A percentile compares a stretch with the other conserved stretches of the same genome.
Conservation (phyloP, 148 eudicot species). For the Selenicereus undatus region DNA sequence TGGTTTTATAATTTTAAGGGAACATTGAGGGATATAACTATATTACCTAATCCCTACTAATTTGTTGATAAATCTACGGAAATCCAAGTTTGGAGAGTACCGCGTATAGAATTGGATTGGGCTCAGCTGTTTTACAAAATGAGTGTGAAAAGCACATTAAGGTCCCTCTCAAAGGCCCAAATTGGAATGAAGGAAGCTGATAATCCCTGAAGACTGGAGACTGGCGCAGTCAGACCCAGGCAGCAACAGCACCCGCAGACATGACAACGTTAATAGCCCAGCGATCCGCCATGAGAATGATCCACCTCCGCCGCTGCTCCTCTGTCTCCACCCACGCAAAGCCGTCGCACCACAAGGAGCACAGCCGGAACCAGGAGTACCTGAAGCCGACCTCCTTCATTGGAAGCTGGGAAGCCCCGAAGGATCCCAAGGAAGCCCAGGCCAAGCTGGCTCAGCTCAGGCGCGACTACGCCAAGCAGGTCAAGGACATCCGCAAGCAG, state of each 20-base stretch:
- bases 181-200: too few relatives aligned
- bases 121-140: too few relatives aligned
- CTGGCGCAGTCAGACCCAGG: too few relatives aligned
- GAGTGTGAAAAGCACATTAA: too few relatives aligned
- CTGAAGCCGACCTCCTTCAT: conserved; percentile 38
- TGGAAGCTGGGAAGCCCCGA: conserved; percentile 29
- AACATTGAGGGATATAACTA: too few relatives aligned
- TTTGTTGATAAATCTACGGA: too few relatives aligned
- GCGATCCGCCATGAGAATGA: background rate
- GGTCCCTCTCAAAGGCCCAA: too few relatives aligned
- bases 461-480: conserved; percentile 65
- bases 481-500: conserved; percentile 52
- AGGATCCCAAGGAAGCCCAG: conserved; percentile 48
- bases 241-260: background rate
- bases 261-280: background rate
- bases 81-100: too few relatives aligned
- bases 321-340: background rate
- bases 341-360: conserved; percentile 38
- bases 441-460: conserved; percentile 46
- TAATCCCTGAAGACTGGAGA: too few relatives aligned
- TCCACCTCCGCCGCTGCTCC: background rate
- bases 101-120: too few relatives aligned
- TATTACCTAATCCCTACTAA: too few relatives aligned
- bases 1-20: too few relatives aligned
- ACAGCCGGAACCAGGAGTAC: conserved; percentile 45